Evolutionary conservation across 306 rosid genomes (phyloP).

Genomic region (Luffa aegyptiaca): DNA sequence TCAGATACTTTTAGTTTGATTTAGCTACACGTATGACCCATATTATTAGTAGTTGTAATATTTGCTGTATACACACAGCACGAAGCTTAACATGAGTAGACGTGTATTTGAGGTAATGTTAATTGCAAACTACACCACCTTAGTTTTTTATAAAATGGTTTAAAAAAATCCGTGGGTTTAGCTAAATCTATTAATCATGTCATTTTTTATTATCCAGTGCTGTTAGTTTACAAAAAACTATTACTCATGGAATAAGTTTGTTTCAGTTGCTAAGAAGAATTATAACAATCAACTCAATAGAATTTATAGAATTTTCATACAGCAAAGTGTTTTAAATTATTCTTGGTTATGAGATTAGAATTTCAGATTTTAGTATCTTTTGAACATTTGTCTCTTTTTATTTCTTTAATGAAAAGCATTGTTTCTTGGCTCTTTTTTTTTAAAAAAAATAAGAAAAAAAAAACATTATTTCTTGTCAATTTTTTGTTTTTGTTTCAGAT

Average conservation of each 20-base stretch:
- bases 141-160: not conserved
- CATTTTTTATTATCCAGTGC: not conserved
- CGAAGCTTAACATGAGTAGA: not conserved
- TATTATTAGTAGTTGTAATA: not conserved
- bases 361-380: not conserved
- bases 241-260: not conserved
- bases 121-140: not conserved
- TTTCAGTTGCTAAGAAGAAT: not conserved
- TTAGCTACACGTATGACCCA: not conserved
- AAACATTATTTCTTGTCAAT: too few species aligned
- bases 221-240: not conserved
- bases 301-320: not conserved
- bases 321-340: not conserved
- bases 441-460: too few species aligned
- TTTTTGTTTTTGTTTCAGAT: not conserved
- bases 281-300: not conserved
- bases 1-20: not conserved
- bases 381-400: too few species aligned
- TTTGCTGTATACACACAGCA: not conserved
- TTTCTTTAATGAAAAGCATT: too few species aligned
- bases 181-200: not conserved
- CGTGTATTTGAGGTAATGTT: not conserved
- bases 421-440: too few species aligned
- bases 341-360: not conserved
- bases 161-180: not conserved